Percentiles rank a stretch among this genome's conserved stretches.
These are phyloP conservation scores for Claviceps pazoutovae DNA, from an alignment of 2,329 filamentous ascomycete species.

Conservation along the genomic window DNA sequence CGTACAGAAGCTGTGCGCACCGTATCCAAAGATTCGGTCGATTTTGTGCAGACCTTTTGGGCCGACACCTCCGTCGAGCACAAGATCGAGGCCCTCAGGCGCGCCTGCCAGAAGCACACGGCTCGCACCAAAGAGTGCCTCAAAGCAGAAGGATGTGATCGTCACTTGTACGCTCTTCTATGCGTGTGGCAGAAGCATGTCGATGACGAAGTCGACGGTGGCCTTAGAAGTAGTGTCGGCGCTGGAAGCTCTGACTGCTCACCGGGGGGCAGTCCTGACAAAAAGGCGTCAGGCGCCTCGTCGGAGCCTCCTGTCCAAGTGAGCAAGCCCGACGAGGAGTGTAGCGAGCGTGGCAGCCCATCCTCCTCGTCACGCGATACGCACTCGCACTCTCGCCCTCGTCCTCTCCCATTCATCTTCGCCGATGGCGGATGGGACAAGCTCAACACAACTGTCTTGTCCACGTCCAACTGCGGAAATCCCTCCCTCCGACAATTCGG, in stretches of 20 bases:
- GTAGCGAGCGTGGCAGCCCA: conserved; percentile 40
- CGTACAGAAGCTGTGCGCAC: conserved; percentile 87
- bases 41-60: conserved; percentile 92
- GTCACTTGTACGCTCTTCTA: conserved; percentile 86
- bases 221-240: conserved; percentile 26
- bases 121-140: conserved; percentile 70
- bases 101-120: conserved; percentile 73
- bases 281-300: conserved; percentile 29
- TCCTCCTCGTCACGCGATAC: conserved; percentile 32
- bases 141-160: conserved; percentile 80
- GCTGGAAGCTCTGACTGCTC: conserved; percentile 49
- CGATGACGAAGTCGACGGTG: conserved; percentile 48
- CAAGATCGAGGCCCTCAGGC: conserved; percentile 75
- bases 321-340: conserved; percentile 23
- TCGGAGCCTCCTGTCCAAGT: conserved; percentile 19
- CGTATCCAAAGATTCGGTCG: conserved; percentile 68
- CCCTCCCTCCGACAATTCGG: conserved; percentile 89
- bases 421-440: conserved; percentile 86
- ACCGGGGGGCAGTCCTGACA: conserved; percentile 37
- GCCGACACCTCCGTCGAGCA: conserved; percentile 68
- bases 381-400: conserved; percentile 13
- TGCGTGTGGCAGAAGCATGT: conserved; percentile 87
- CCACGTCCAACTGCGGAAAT: conserved; percentile 97
- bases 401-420: conserved; percentile 62
- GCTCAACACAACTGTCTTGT: conserved; percentile 85